phyloP scores from a whole-genome alignment of 352 stramenopile species.

The Halophytophthora polymorphica region DNA sequence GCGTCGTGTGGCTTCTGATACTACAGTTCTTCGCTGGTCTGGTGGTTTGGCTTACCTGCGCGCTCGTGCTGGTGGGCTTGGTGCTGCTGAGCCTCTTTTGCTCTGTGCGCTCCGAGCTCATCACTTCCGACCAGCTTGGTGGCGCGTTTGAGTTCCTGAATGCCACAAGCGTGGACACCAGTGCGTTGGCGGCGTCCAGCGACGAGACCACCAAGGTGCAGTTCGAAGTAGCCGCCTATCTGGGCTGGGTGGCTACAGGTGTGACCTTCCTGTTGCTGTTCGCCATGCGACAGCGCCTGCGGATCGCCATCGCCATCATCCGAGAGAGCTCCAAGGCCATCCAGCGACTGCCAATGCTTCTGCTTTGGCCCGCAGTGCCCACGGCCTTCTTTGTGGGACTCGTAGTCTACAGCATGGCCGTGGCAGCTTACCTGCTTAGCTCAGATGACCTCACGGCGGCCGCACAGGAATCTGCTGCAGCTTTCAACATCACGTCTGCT shows the following conservation, averaged over 20 bases:
- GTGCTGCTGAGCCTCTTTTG: constrained; percentile 75
- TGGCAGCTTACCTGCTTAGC: constrained; percentile 61
- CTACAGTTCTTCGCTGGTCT: constrained; percentile 75
- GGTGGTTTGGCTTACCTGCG: constrained; percentile 81
- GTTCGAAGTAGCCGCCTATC: constrained; percentile 66
- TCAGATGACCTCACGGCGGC: constrained; percentile 38
- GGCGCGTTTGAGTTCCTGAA: constrained; percentile 45
- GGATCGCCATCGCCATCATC: constrained; percentile 70
- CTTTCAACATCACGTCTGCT: constrained; percentile 36
- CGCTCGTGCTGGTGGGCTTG: constrained; percentile 56
- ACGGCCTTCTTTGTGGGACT: constrained; percentile 52
- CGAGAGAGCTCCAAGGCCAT: constrained; percentile 66
- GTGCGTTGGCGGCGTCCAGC: constrained; percentile 16
- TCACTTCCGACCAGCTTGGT: constrained; percentile 31
- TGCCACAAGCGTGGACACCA: constrained; percentile 29
- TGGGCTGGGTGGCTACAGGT: constrained; percentile 48
- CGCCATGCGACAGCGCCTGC: constrained; percentile 64
- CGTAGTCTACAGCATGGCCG: constrained; percentile 51
- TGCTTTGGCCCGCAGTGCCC: constrained; percentile 59
- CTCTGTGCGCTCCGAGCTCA: constrained; percentile 63
- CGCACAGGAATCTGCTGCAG: constrained; percentile 28
- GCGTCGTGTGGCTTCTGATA: constrained; percentile 68
- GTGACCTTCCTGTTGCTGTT: constrained; percentile 58
- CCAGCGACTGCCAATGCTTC: constrained; percentile 50
- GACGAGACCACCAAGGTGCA: constrained; percentile 42